Evolutionary conservation across 2,329 filamentous ascomycete species (phyloP).

Genomic region (Chalaropsis thielavioides): DNA sequence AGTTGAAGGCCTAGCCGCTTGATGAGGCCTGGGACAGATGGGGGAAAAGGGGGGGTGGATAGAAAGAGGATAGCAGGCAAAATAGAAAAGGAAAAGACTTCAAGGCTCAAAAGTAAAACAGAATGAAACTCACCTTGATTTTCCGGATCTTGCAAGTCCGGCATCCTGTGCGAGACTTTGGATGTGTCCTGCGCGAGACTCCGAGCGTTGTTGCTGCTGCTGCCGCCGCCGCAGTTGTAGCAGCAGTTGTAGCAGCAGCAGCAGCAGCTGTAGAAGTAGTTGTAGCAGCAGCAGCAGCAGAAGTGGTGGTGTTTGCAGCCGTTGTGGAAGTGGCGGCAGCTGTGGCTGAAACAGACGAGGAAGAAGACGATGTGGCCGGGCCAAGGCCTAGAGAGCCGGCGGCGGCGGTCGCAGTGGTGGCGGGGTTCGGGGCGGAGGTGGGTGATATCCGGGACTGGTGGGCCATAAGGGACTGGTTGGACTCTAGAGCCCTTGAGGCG

Average conservation of each 20-base stretch:
- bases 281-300: not conserved
- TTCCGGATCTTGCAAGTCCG: slow-evolving; percentile 20
- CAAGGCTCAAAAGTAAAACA: not conserved
- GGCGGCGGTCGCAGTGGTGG: not conserved
- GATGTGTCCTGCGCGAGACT: slow-evolving; percentile 14
- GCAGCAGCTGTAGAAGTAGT: too few species aligned
- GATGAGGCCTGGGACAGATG: not conserved
- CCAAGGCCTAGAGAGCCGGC: not conserved
- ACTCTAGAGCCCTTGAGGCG: not conserved
- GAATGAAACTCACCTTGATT: slow-evolving; percentile 18
- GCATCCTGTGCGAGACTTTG: slow-evolving; percentile 18
- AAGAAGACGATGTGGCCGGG: not conserved
- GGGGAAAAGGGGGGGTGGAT: too few species aligned
- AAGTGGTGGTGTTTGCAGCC: not conserved
- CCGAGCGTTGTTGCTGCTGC: not conserved
- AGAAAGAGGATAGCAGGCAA: not conserved
- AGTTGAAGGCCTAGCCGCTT: not conserved
- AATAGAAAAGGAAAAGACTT: not conserved
- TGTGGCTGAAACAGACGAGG: not conserved
- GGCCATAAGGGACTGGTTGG: slow-evolving; percentile 7
- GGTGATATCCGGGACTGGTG: not conserved
- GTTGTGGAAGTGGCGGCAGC: not conserved
- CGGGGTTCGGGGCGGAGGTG: not conserved
- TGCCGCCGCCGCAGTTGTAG: not conserved
- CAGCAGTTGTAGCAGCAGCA: not conserved